These are phyloP conservation scores for Vicia villosa DNA, from an alignment of 306 rosid species.

Conservation along the genomic window DNA sequence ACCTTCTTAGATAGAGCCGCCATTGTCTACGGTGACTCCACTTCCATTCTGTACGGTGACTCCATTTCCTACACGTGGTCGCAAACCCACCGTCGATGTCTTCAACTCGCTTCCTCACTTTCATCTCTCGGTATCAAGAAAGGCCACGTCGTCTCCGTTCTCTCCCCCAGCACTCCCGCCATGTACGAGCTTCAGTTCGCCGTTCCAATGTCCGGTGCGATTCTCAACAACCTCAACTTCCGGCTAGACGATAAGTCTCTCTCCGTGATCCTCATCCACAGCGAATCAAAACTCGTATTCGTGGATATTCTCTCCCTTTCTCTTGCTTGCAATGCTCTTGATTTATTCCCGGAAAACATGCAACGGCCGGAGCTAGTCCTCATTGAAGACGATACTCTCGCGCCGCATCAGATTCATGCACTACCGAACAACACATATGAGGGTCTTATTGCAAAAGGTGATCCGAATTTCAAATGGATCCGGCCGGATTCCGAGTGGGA, in stretches of 20 bases:
- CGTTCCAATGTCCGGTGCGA: constrained; percentile 71
- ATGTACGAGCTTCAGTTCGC: constrained; percentile 83
- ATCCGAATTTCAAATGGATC: constrained; percentile 57
- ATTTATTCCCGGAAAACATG: constrained; percentile 40
- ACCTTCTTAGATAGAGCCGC: constrained; percentile 59
- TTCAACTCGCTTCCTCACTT: constrained; percentile 62
- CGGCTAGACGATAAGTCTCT: constrained; percentile 63
- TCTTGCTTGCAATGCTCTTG: constrained; percentile 44
- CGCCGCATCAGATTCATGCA: background rate
- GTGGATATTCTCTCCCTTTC: constrained; percentile 43
- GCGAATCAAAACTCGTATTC: constrained; percentile 67
- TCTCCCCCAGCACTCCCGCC: constrained; percentile 64
- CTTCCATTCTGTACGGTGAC: constrained; percentile 46
- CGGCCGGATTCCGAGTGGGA: constrained; percentile 72
- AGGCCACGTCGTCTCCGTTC: constrained; percentile 59
- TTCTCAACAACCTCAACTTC: constrained; percentile 61
- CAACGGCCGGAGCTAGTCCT: constrained; percentile 54
- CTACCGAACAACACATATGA: constrained; percentile 40
- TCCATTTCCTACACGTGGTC: constrained; percentile 59
- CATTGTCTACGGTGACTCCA: constrained; percentile 40
- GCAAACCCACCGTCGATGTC: constrained; percentile 65
- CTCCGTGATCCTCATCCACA: constrained; percentile 62
- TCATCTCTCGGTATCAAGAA: constrained; percentile 36
- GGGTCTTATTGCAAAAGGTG: constrained; percentile 45
- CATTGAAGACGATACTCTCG: constrained; percentile 40